Evolutionary conservation across 306 rosid genomes (phyloP), one percentile per base, ranked within the genome.

Genomic region (Styphnolobium japonicum): DNA sequence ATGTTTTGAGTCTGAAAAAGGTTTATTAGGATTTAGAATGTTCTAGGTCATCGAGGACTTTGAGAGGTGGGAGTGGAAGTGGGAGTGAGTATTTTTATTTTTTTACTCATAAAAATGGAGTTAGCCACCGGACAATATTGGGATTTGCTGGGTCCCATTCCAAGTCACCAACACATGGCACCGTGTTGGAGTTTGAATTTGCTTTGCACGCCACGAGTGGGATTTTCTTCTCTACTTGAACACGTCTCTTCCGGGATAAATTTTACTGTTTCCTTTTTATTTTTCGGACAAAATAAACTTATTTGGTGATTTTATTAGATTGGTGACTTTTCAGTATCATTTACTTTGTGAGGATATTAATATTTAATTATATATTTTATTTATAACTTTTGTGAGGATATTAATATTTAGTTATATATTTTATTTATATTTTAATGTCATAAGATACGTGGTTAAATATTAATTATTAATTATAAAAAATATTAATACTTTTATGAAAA

Each of bases 101-200:
- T 43, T 43, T 6, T 10, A 23, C 36, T 10, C n/a, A 36, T 33
- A 0, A 31, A 34, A 69, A 69, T 51, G 10, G 16, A 15, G 57
- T 57, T 57, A 61, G 5, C 86, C 75, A 39, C 56, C 51, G n/a
- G 82, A 77, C 69, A 69, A 16, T 46, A 42, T 21, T 1, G 14
- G 52, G 84, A 69, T 82, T 7, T 1, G 12, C 9, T 40, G 62
- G 89, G 90, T 33, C 85, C 87, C 85, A 71, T 16, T 68, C 82
- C 86, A 77, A 80, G 89, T 90, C 94, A 90, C 9, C 4, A 12
- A 60, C 85, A 75, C 88, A 33, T 75, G 87, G 85, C 84, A 29
- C 67, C 52, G 71, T n/a, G 94, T 48, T 58, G 86, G 86, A 75
- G 51, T 86, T 88, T 78, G 82, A 83, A 36, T 63, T 73, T 64